Evolutionary conservation across 345 rosid species (phyloP), one percentile per base, ranked within the genome.

Genomic region (Populus pruinosa): DNA sequence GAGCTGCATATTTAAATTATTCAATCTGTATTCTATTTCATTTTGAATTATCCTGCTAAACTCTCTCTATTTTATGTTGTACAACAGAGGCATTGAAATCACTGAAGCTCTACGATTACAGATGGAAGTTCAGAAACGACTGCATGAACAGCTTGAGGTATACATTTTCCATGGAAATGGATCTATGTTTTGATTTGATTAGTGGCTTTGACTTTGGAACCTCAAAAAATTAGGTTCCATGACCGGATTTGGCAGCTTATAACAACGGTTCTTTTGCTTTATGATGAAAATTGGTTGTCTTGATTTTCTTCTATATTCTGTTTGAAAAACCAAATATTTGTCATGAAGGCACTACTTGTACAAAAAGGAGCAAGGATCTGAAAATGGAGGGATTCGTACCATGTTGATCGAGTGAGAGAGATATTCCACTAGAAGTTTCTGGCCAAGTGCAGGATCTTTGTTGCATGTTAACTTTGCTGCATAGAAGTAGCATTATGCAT

Each of bases 131-230:
- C 98, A 94, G 88, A 94, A 91, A 84, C 87, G 86, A 78, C 83
- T 94, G 80, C 97, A 91, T 70, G 98, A 93, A 84, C 99, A 95
- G 82, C 98, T 95, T 43, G 99, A 95, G 99, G 99, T 93, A 87
- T 68, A 17, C 72, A 77, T 79, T 13, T 62, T 73, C 73, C 56
- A 70, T 16, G n/a, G n/a, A 44, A 47, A 76, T 18, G 59, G 47
- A 47, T 23, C 47, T 27, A 47, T 47, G 18, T 66, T 76, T 72
- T 72, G 31, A 41, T 36, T 16, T 69, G 73, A 67, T 31, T 16
- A 25, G 18, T 75, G 71, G 39, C 33, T 43, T 74, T 64, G 59
- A 27, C 59, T 67, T 35, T 72, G 21, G 38, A 13, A 12, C 63
- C 16, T 33, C 50, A 47, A 13, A 33, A 35, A 55, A 18, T 73